Conservation (phyloP, 306 rosid species). For the Begonia masoniana region DNA sequence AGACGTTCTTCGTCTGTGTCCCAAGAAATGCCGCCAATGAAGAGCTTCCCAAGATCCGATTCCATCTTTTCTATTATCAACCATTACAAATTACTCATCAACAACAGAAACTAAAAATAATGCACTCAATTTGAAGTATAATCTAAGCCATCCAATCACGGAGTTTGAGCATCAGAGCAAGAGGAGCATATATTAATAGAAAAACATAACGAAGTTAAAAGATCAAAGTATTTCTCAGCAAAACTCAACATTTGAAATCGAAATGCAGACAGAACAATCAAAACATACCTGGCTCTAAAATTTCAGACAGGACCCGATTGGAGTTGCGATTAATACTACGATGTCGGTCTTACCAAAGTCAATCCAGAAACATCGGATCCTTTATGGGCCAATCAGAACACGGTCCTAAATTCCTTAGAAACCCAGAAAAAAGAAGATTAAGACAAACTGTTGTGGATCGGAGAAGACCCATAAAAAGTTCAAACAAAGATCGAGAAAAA, state of each 20-base stretch:
- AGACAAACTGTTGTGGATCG: conserved; percentile 23
- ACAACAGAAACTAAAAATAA: conserved; percentile 1
- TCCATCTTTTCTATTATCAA: conserved; percentile 56
- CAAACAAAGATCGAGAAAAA: conserved; percentile 12
- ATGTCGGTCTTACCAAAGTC: conserved; percentile 34
- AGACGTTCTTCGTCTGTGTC: conserved; percentile 94
- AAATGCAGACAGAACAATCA: conserved; percentile 31
- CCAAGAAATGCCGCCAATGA: conserved; percentile 99
- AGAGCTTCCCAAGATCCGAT: conserved; percentile 95
- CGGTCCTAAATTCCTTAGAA: conserved; percentile 24
- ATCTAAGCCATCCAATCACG: too few relatives aligned
- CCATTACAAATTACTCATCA: conserved; percentile 19
- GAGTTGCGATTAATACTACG: conserved; percentile 41
- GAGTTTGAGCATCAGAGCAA: too few relatives aligned
- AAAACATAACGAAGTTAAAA: too few relatives aligned
- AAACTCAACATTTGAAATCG: conserved; percentile 20
- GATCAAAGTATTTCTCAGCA: conserved; percentile 8
- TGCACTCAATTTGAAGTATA: too few relatives aligned
- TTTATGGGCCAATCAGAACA: conserved; percentile 33
- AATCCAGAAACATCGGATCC: conserved; percentile 62
- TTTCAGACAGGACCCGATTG: conserved; percentile 46
- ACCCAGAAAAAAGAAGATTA: conserved; percentile 13
- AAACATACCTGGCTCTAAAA: conserved; percentile 34
- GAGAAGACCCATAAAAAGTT: conserved; percentile 15
- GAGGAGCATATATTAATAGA: too few relatives aligned